These are phyloP conservation scores for Salix udensis DNA, from an alignment of 345 rosid species.

Conservation along the genomic window DNA sequence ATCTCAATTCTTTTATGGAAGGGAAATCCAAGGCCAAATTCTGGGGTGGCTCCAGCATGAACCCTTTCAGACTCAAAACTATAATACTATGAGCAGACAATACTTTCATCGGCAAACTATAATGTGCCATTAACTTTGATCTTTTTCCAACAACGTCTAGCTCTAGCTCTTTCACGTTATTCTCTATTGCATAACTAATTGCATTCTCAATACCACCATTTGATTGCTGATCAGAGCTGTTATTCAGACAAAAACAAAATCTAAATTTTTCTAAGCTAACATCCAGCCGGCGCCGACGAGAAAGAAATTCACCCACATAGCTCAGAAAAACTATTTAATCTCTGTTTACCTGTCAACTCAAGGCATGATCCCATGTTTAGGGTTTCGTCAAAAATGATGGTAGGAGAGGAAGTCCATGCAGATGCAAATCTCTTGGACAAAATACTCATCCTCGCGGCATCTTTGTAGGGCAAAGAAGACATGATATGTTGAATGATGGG, in stretches of 20 bases:
- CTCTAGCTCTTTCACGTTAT: background rate
- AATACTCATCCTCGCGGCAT: background rate
- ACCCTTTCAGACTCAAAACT: slow-evolving; percentile 1
- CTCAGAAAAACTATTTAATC: background rate
- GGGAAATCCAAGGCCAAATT: background rate
- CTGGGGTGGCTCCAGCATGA: background rate
- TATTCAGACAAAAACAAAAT: background rate
- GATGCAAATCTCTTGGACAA: slow-evolving; percentile 7
- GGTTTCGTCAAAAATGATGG: background rate
- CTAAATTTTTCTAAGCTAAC: background rate
- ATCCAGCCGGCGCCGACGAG: background rate
- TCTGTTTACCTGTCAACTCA: background rate
- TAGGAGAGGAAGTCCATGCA: background rate
- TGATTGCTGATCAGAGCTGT: background rate
- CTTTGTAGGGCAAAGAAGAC: background rate
- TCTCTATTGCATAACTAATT: background rate
- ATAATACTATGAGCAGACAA: background rate
- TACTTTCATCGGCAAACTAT: background rate
- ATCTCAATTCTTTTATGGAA: background rate
- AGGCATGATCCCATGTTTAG: background rate
- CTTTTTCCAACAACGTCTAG: background rate
- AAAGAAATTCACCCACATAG: background rate
- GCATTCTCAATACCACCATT: background rate
- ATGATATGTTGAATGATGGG: slow-evolving; percentile 9
- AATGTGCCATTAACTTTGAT: background rate